A percentile compares a stretch with the other conserved stretches of the same genome.
Evolutionary conservation across 148 eudicot species (phyloP).

Genomic region (Camellia granthamiana): DNA sequence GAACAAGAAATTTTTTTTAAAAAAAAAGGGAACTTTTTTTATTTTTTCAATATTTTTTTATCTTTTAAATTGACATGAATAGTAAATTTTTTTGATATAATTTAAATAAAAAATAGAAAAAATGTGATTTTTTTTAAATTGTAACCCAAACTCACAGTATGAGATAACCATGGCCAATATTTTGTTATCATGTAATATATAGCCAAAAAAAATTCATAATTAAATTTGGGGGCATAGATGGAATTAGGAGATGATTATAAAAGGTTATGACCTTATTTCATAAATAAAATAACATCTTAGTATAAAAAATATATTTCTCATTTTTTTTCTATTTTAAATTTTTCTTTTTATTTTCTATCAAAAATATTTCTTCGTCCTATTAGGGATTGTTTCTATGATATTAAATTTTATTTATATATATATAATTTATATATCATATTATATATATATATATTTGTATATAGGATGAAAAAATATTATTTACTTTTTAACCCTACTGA

Average conservation of each 20-base stretch:
- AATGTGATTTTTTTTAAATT: neutral
- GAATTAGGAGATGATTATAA: no score
- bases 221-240: neutral
- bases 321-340: no score
- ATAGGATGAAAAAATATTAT: neutral
- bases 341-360: no score
- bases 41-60: neutral
- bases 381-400: no score
- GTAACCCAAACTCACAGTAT: neutral
- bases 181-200: neutral
- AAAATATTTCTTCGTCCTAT: no score
- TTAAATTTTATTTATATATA: no score
- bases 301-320: no score
- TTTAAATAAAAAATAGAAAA: neutral
- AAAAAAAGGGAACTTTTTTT: neutral
- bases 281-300: no score
- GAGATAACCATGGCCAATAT: neutral
- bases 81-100: no score
- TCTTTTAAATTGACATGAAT: neutral
- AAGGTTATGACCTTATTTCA: no score
- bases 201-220: neutral
- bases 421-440: neutral
- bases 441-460: neutral
- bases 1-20: neutral
- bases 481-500: neutral